Evolutionary conservation across 164 flowering plant species (phyloP), one percentile per base, ranked within the genome.

Genomic region (Pachysandra terminalis): DNA sequence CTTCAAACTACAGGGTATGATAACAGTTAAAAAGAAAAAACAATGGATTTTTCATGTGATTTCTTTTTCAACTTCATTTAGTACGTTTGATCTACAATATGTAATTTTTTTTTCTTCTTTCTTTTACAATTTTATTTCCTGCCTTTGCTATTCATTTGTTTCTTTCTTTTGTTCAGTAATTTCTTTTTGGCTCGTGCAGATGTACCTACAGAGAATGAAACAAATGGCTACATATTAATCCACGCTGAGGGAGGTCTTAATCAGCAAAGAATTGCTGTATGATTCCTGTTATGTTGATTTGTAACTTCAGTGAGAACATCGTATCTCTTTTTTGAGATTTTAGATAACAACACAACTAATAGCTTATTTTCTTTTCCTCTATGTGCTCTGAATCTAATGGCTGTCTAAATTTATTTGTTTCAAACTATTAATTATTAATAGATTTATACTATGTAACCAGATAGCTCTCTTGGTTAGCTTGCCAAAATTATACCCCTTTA

Each of bases 211-310:
- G 98, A 85, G 79, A 92, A 95, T 85, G 96, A 87, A 79, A 95
- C 98, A 64, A 90, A 68, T 71, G 99, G 99, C 41, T 95, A 95
- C 68, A 81, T 95, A 73, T 90, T 95, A 73, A 90, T 95, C 59
- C 97, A 95, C 78, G 99, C 99, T 2, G 99, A 95, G 83, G 99
- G 99, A 66, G 99, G 99, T 77, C 78, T 95, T 65, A 95, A 95
- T 82, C 99, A 95, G 82, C 99, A 95, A 77, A 83, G 99, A 69
- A 90, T 95, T 73, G 96, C 99, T 65, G 99, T 92, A 87, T 66
- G 91, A 22, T 72, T 73, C 59, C 48, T n/a, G 6, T 61, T 37
- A 24, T 10, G 40, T 60, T 15, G 2, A 7, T 4, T 22, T 45
- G 10, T 45, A 40, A 40, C 51, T 45, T 45, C 3, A 32, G 37